phyloP scores from a whole-genome alignment of 164 flowering plant species.

The Liriodendron chinense region DNA sequence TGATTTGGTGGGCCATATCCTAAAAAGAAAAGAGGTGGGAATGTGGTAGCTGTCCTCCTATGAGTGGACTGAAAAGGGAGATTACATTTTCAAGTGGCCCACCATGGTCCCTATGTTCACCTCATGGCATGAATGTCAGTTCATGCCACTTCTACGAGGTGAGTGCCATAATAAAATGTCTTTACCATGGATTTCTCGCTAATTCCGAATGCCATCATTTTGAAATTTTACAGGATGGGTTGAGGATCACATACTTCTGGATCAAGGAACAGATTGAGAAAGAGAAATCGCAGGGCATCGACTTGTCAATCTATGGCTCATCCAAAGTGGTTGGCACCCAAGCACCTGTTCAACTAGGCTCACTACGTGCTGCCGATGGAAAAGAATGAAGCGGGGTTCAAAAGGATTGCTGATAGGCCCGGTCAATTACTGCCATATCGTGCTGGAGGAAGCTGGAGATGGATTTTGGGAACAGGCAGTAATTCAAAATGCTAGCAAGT shows the following conservation, averaged over 20 bases:
- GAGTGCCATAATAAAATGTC: too few species aligned
- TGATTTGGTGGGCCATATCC: too few species aligned
- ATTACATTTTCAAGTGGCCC: too few species aligned
- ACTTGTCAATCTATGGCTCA: slow-evolving; percentile 72
- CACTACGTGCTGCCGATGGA: slow-evolving; percentile 97
- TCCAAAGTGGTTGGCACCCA: slow-evolving; percentile 97
- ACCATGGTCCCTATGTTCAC: too few species aligned
- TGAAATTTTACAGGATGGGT: slow-evolving; percentile 62
- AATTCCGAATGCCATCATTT: background rate
- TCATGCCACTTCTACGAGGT: too few species aligned
- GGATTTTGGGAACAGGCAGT: background rate
- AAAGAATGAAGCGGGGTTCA: slow-evolving; percentile 57
- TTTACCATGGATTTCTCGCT: background rate
- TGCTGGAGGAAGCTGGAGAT: background rate
- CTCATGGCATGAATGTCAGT: too few species aligned
- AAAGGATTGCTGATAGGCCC: background rate
- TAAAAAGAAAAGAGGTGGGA: too few species aligned
- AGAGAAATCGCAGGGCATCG: slow-evolving; percentile 69
- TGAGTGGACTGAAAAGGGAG: too few species aligned
- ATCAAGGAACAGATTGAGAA: slow-evolving; percentile 92
- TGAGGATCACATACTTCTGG: slow-evolving; percentile 93
- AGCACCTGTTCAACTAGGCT: slow-evolving; percentile 94
- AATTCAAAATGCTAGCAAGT: background rate
- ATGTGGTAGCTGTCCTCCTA: too few species aligned
- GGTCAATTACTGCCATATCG: background rate